Base-by-base conservation (phyloP, 805 yeast genomes). In the Phaffomyces thermotolerans region DNA sequence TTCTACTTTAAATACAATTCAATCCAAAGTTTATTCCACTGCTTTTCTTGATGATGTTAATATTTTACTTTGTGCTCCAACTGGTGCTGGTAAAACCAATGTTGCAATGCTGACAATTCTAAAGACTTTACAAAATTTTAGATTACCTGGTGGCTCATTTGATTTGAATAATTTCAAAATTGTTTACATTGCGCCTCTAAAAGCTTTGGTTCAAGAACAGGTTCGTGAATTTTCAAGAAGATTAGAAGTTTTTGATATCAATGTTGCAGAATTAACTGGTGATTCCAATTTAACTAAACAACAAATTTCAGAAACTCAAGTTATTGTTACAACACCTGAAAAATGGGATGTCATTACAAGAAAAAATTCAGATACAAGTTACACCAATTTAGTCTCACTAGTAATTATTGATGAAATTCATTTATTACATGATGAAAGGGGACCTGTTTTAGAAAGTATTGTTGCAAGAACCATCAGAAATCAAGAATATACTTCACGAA, bases 81-180 rank as follows among this genome's bases (percentile, higher is more conserved):
- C 99, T 0, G 99, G 99, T 67, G 96, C 96, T 3, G 99, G 99
- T 67, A 91, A 91, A 60, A 91, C 99, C 20, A 93, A 93, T 60
- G 96, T 93, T 25, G 99, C 99, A 0, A 77, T 93, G 81, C 64
- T 93, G 37, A 70, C 96, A 0, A 72, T 86, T 5, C 66, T 90
- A n/a, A 65, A 82, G 39, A 68, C 84, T 0, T 58, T 90, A 18
- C 65, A 76, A 0, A 72, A 80, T 39, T 75, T 64, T 57, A 66
- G 82, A 54, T 64, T 71, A 37, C 56, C 56, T 5, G 65, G 71
- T 25, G 83, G 81, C 0, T 63, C 68, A n/a, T 60, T 87, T 10
- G 67, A 71, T 22, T 52, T 79, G 22, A 65, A 74, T 22, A 70
- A 72, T 8, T 81, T 85, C 60, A 88, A 86, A 60, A 77, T 87